Base-by-base conservation (phyloP, 1,139 yeast genomes). In the Sugiyamaella neomexicana region DNA sequence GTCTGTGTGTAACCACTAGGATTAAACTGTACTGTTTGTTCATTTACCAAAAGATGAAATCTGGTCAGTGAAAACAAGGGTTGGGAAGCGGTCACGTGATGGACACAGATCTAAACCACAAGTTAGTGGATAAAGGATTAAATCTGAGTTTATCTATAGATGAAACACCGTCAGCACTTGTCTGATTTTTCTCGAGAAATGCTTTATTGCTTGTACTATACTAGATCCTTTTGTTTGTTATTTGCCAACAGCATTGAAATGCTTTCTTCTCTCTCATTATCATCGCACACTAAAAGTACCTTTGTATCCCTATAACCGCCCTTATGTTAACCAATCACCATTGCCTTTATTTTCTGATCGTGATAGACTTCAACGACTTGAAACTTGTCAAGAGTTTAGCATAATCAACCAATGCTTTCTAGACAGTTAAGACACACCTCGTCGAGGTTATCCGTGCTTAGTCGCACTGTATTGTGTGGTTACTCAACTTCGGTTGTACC, bases 401-500 rank as follows among this genome's bases (percentile, higher is more conserved):
- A 10, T 31, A 3, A 31, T 31, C 13, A 31, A n/a, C 43, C 40
- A 27, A 47, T 47, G 51, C 36, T 47, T 36, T 29, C 45, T 16
- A 38, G 51, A 39, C 51, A 47, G 17, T 16, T 47, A 32, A 47
- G 39, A 38, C 43, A 39, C 16, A 34, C 34, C 36, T 46, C 50
- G 17, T 20, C n/a, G 31, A 36, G 25, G 41, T 15, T 37, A 36
- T 46, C 41, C 2, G 15, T 43, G 13, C 7, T 8, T 10, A 5
- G 41, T 16, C 16, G 20, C 13, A 13, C 42, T 17, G 16, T 17
- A 25, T 7, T 41, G 13, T 31, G 13, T 13, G 10, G 31, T 15
- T 50, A 25, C 31, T 51, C 50, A 10, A 29, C 46, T 16, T 27
- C 54, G 23, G 48, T 49, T 2, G 52, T 50, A 13, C 48, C 54